A percentile compares a stretch with the other conserved stretches of the same genome.
These are phyloP conservation scores for Teratosphaeria pseudoeucalypti DNA, from an alignment of 2,329 filamentous ascomycete species.

Conservation along the genomic window DNA sequence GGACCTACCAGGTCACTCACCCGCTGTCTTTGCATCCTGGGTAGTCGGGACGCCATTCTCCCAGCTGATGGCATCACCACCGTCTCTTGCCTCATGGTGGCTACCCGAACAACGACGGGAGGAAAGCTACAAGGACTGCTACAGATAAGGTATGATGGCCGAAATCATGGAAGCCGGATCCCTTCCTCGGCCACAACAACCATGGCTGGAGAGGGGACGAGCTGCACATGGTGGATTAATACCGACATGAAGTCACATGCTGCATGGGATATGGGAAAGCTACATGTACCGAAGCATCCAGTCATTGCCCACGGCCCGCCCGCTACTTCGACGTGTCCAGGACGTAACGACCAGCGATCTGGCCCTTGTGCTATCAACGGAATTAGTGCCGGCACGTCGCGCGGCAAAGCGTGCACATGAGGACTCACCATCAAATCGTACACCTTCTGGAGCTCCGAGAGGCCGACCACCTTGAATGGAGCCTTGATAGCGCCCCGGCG, in stretches of 20 bases:
- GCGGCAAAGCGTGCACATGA: constrained; percentile 27
- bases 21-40: background rate
- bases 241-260: background rate
- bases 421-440: constrained; percentile 47
- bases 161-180: too few species aligned
- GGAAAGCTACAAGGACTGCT: background rate
- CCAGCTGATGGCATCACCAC: background rate
- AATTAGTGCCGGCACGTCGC: background rate
- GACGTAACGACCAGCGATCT: constrained; percentile 67
- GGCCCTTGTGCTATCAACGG: constrained; percentile 39
- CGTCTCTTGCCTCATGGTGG: background rate
- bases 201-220: too few species aligned
- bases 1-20: too few species aligned
- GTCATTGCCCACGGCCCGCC: background rate
- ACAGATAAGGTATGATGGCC: too few species aligned
- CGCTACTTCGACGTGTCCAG: constrained; percentile 58
- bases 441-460: constrained; percentile 70
- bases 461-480: constrained; percentile 74
- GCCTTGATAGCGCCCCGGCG: constrained; percentile 71
- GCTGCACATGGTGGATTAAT: background rate
- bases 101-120: background rate
- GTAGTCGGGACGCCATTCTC: background rate
- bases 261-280: background rate
- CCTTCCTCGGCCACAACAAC: too few species aligned
- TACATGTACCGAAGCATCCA: background rate